These are phyloP conservation scores for Arctium minus DNA, from an alignment of 129 eudicot genomes.

Conservation along the genomic window DNA sequence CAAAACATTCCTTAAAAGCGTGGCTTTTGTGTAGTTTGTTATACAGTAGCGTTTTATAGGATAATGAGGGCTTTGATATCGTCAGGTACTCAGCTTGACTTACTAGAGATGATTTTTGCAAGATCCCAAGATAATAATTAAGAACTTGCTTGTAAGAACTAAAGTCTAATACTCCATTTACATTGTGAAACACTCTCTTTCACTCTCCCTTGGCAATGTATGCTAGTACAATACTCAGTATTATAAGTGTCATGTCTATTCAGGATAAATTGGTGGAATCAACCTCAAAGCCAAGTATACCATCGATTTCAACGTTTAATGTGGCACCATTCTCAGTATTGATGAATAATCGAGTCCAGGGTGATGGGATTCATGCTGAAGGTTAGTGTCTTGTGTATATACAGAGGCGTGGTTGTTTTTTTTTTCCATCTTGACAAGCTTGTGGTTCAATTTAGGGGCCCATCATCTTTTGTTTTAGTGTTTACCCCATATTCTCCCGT, in stretches of 20 bases:
- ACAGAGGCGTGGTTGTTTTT: neutral
- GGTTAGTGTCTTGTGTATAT: conserved; percentile 41
- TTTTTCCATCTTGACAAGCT: neutral
- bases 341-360: conserved; percentile 38
- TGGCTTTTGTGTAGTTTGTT: conserved; percentile 15
- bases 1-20: neutral
- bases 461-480: neutral
- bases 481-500: neutral
- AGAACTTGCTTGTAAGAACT: conserved; percentile 40
- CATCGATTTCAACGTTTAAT: conserved; percentile 42
- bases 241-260: conserved; percentile 26
- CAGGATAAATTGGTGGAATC: conserved; percentile 74
- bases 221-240: neutral
- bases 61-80: conserved; percentile 45
- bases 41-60: conserved; percentile 29
- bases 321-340: conserved; percentile 50
- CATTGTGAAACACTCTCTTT: conserved; percentile 20
- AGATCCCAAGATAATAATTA: conserved; percentile 38
- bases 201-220: neutral
- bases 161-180: conserved; percentile 37
- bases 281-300: conserved; percentile 41
- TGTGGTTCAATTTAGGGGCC: neutral
- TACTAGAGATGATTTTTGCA: conserved; percentile 39
- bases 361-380: conserved; percentile 44
- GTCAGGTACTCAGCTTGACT: conserved; percentile 39